Conservation (phyloP, 176 grass and related monocot species). For the Pontederia crassipes region DNA sequence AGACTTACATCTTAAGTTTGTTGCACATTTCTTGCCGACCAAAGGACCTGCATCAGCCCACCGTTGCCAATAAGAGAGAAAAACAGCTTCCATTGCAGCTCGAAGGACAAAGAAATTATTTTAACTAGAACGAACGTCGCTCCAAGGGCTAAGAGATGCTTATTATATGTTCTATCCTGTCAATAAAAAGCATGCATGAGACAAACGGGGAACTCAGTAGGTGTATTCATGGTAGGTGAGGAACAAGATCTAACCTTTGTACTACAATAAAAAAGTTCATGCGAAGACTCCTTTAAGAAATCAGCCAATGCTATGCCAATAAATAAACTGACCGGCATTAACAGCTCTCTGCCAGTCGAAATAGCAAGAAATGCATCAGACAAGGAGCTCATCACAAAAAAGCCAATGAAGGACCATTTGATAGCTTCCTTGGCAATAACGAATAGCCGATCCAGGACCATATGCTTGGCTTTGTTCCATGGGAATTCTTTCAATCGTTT, state of each 20-base stretch:
- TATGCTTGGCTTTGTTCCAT: slow-evolving; percentile 22
- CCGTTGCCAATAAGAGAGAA: slow-evolving; percentile 21
- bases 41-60: slow-evolving; percentile 24
- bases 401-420: slow-evolving; percentile 15
- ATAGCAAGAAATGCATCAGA: slow-evolving; percentile 17
- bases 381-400: slow-evolving; percentile 1
- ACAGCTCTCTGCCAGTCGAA: slow-evolving; percentile 8
- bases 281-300: slow-evolving; percentile 10
- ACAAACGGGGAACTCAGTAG: background rate
- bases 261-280: background rate
- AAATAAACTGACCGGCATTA: slow-evolving; percentile 17
- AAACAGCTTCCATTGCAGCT: slow-evolving; percentile 7
- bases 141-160: slow-evolving; percentile 10
- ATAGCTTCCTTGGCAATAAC: slow-evolving; percentile 3
- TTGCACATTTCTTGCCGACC: slow-evolving; percentile 5
- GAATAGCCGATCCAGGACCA: background rate
- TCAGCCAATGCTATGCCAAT: slow-evolving; percentile 18
- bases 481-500: slow-evolving; percentile 16
- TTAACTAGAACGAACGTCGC: slow-evolving; percentile 18
- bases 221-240: background rate
- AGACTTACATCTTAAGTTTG: background rate
- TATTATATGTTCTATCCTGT: slow-evolving; percentile 10
- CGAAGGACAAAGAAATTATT: slow-evolving; percentile 1
- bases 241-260: background rate
- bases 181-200: background rate